A percentile compares a stretch with the other conserved stretches of the same genome.
These are phyloP conservation scores for Schizonepeta tenuifolia DNA, from an alignment of 257 asterid genomes.

Conservation along the genomic window DNA sequence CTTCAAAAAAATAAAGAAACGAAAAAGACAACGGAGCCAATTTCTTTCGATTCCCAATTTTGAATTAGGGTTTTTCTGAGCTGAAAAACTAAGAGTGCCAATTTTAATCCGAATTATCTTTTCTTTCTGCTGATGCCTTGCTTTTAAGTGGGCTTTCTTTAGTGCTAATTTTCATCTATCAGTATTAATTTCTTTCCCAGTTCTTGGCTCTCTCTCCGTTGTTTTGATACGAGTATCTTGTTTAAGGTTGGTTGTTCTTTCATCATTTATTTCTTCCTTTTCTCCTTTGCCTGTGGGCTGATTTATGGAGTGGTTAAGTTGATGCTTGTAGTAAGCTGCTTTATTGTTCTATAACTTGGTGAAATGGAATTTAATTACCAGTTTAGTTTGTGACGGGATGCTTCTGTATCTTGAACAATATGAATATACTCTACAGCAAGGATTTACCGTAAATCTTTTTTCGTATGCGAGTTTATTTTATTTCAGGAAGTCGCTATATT, in stretches of 20 bases:
- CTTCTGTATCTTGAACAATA: background rate
- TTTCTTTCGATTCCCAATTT: background rate
- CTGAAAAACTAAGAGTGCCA: background rate
- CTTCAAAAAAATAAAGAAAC: no score
- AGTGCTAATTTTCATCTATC: background rate
- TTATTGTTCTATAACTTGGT: background rate
- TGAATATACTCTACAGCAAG: background rate
- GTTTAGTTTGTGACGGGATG: background rate
- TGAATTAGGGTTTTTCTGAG: background rate
- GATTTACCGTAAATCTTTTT: background rate
- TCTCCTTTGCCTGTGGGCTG: background rate
- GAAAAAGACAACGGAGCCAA: background rate
- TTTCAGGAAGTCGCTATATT: background rate
- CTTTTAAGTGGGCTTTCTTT: no score
- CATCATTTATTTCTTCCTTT: background rate
- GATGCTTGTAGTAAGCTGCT: background rate
- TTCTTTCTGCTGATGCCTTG: background rate
- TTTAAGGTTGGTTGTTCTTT: background rate
- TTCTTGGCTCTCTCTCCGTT: background rate
- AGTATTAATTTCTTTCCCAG: background rate
- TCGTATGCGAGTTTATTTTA: background rate
- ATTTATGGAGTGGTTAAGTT: constrained; percentile 10
- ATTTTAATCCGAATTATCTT: background rate
- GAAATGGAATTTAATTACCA: background rate
- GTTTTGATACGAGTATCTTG: background rate